Percentiles rank a stretch among this genome's conserved stretches.
phyloP scores from a whole-genome alignment of 495 filamentous ascomycete species.

The Penicillium malachiteum region DNA sequence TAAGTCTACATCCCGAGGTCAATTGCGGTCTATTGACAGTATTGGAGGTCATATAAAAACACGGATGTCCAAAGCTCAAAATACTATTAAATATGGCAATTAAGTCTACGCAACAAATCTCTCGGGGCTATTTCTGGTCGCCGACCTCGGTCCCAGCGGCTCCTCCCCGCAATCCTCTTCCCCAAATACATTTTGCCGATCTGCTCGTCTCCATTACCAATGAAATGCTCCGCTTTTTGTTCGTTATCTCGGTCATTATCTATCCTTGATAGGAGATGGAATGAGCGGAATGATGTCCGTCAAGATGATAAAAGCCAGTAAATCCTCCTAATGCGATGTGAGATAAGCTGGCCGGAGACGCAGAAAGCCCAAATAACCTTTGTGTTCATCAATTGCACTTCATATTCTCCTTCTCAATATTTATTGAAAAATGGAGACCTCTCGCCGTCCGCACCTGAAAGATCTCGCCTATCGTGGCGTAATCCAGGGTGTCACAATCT shows the following conservation, averaged over 20 bases:
- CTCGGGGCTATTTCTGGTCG: slow-evolving; percentile 28
- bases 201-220: slow-evolving; percentile 22
- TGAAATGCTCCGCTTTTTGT: slow-evolving; percentile 1
- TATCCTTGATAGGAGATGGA: background rate
- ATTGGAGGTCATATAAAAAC: too few species aligned
- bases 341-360: background rate
- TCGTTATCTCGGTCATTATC: slow-evolving; percentile 24
- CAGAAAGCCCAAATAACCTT: too few species aligned
- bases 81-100: too few species aligned
- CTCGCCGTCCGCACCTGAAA: slow-evolving; percentile 23
- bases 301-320: slow-evolving; percentile 7
- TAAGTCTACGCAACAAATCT: too few species aligned
- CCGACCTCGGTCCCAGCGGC: slow-evolving; percentile 2
- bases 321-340: background rate
- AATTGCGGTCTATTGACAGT: too few species aligned
- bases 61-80: too few species aligned
- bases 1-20: too few species aligned
- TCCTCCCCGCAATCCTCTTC: slow-evolving; percentile 19
- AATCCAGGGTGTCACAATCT: slow-evolving; percentile 38
- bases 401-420: too few species aligned
- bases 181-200: slow-evolving; percentile 20
- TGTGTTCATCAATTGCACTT: too few species aligned
- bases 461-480: slow-evolving; percentile 35
- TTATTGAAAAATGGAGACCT: slow-evolving; percentile 28
- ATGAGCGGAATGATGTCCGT: slow-evolving; percentile 13